These are phyloP conservation scores for Sicyos edulis DNA, from an alignment of 306 rosid species.

Conservation along the genomic window DNA sequence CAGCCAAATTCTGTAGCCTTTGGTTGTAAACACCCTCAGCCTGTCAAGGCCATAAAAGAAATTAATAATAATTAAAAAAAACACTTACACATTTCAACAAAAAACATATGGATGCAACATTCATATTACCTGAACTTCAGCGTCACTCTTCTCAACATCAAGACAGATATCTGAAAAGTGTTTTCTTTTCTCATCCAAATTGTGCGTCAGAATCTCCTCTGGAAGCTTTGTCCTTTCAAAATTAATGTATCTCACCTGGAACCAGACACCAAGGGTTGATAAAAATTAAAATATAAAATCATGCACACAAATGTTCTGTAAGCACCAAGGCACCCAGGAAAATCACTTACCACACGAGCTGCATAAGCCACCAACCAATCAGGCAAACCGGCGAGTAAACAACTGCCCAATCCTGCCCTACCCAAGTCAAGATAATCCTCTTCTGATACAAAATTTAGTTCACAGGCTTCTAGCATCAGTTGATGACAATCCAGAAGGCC, in stretches of 20 bases:
- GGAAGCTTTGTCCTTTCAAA: constrained; percentile 95
- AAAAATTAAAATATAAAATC: constrained; percentile 15
- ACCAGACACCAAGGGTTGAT: constrained; percentile 27
- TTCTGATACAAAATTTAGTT: constrained; percentile 65
- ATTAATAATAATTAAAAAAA: neutral
- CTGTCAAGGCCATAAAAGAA: constrained; percentile 36
- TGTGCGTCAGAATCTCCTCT: constrained; percentile 73
- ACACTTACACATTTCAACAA: neutral
- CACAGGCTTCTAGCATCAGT: constrained; percentile 93
- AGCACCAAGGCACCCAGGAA: constrained; percentile 19
- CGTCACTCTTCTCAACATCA: constrained; percentile 93
- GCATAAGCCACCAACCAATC: constrained; percentile 96
- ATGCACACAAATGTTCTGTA: neutral
- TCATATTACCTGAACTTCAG: constrained; percentile 78
- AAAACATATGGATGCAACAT: neutral
- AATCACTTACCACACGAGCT: constrained; percentile 77
- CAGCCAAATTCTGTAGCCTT: constrained; percentile 97
- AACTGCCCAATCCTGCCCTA: constrained; percentile 97
- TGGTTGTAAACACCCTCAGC: constrained; percentile 99
- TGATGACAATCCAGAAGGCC: constrained; percentile 79
- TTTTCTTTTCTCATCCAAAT: constrained; percentile 80
- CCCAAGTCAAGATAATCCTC: constrained; percentile 84
- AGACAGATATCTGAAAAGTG: constrained; percentile 80
- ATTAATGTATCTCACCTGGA: constrained; percentile 90
- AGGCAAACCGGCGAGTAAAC: constrained; percentile 94